These are phyloP conservation scores for Termitomyces sp. DNA, from an alignment of 768 basidiomycete species.

Conservation along the genomic window DNA sequence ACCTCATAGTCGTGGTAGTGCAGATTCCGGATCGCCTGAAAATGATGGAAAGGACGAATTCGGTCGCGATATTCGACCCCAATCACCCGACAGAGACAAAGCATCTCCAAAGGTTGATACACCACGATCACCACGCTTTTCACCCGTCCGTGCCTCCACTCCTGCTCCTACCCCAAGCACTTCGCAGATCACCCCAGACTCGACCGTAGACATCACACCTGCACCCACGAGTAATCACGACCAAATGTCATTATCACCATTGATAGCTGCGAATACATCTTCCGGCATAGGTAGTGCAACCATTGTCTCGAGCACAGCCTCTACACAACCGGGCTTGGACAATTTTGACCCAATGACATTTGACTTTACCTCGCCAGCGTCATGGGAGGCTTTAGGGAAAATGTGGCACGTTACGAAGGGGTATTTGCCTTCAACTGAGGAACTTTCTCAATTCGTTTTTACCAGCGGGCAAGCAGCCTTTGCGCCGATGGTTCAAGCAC, in stretches of 20 bases:
- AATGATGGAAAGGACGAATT: constrained; percentile 76
- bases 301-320: constrained; percentile 29
- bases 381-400: constrained; percentile 79
- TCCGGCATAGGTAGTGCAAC: constrained; percentile 40
- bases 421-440: constrained; percentile 62
- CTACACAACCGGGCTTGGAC: constrained; percentile 48
- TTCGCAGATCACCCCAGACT: constrained; percentile 19
- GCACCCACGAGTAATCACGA: constrained; percentile 42
- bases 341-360: constrained; percentile 68
- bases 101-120: constrained; percentile 21
- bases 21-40: constrained; percentile 15
- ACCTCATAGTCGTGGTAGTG: constrained; percentile 20
- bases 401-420: constrained; percentile 74
- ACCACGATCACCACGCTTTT: constrained; percentile 18
- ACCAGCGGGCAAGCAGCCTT: constrained; percentile 23
- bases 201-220: constrained; percentile 38
- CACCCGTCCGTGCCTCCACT: constrained; percentile 14
- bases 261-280: constrained; percentile 58
- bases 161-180: constrained; percentile 5
- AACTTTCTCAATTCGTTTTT: constrained; percentile 74
- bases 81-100: constrained; percentile 34
- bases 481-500: constrained; percentile 18
- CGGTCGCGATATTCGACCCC: constrained; percentile 71
- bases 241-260: constrained; percentile 36
- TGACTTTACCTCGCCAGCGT: constrained; percentile 65